Evolutionary conservation across 306 rosid species (phyloP).

Genomic region (Rosa chinensis): DNA sequence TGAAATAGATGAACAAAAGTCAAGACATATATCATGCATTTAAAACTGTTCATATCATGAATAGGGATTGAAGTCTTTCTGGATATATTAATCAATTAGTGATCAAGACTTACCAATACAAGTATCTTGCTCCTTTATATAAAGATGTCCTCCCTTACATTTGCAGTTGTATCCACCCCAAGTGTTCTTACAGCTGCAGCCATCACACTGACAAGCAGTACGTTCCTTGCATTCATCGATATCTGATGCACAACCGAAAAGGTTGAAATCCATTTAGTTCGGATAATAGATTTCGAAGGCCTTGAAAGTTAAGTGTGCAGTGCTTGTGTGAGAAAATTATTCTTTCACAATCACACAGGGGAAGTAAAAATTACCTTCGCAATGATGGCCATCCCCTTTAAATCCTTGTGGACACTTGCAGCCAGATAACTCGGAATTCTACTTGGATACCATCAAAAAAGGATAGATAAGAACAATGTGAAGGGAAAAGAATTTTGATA

Average conservation of each 20-base stretch:
- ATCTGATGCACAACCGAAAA: conserved; percentile 34
- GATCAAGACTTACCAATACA: conserved; percentile 42
- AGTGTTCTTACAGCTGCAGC: conserved; percentile 52
- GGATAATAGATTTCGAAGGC: background rate
- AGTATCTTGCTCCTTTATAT: conserved; percentile 50
- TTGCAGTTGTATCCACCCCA: conserved; percentile 64
- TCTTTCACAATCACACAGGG: conserved; percentile 4
- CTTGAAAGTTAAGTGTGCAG: background rate
- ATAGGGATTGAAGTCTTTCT: background rate
- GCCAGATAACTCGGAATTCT: conserved; percentile 65
- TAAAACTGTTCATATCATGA: background rate
- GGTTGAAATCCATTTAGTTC: background rate
- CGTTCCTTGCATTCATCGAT: conserved; percentile 48
- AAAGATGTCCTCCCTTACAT: conserved; percentile 42
- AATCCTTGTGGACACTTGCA: conserved; percentile 81
- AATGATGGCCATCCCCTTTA: conserved; percentile 60
- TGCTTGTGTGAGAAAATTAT: background rate
- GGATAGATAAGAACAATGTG: conserved; percentile 20
- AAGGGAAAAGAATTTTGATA: background rate
- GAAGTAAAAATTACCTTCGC: conserved; percentile 58
- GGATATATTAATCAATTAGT: background rate
- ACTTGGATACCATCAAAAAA: conserved; percentile 2
- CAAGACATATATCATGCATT: background rate
- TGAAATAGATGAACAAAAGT: conserved; percentile 14
- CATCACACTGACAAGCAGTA: conserved; percentile 48